Percentiles rank a stretch among this genome's conserved stretches.
Conservation (phyloP, 1,139 yeast species). For the Geotrichum fermentans region DNA sequence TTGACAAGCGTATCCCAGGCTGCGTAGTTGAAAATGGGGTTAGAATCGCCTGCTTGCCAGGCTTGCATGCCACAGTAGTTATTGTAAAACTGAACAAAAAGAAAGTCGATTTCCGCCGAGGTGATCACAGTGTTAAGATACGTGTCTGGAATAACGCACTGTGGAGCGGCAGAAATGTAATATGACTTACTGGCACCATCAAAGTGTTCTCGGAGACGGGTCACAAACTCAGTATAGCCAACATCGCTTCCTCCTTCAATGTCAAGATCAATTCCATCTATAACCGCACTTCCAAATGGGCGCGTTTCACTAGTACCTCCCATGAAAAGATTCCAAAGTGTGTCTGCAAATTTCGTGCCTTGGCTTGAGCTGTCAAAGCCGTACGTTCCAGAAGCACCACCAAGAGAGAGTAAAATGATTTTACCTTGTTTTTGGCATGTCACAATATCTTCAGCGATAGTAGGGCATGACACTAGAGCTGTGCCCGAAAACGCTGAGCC, state of each 20-base stretch:
- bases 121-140: conserved; percentile 65
- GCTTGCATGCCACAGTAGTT: conserved; percentile 58
- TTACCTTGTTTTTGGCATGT: conserved; percentile 77
- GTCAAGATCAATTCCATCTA: conserved; percentile 72
- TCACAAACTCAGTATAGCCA: conserved; percentile 53
- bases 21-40: conserved; percentile 64
- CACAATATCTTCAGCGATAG: conserved; percentile 57
- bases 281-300: conserved; percentile 68
- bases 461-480: conserved; percentile 35
- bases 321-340: conserved; percentile 82
- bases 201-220: conserved; percentile 52
- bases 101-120: conserved; percentile 68
- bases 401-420: conserved; percentile 72
- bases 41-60: conserved; percentile 1
- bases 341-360: conserved; percentile 65
- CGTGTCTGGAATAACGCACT: conserved; percentile 89
- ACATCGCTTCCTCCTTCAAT: conserved; percentile 51
- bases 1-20: conserved; percentile 73
- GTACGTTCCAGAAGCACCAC: conserved; percentile 80
- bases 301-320: conserved; percentile 58
- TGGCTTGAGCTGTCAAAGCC: conserved; percentile 61
- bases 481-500: conserved; percentile 31
- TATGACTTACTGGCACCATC: conserved; percentile 46
- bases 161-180: conserved; percentile 91
- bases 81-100: conserved; percentile 90